phyloP scores from a whole-genome alignment of 129 eudicot species.

The Ambrosia trifida region DNA sequence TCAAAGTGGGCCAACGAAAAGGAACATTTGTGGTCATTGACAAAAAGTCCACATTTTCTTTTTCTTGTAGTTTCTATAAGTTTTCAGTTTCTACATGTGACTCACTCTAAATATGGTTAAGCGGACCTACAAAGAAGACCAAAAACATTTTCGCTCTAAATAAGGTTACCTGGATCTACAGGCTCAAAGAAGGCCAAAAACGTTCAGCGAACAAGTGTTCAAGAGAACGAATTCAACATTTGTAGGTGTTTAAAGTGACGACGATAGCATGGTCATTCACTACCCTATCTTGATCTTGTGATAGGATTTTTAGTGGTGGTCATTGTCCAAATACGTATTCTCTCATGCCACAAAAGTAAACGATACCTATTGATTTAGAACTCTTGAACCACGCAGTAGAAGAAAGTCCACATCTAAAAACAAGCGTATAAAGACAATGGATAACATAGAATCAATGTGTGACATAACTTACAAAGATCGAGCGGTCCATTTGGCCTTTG shows the following conservation, averaged over 20 bases:
- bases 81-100: background rate
- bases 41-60: background rate
- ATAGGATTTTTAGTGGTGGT: background rate
- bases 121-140: too few relatives aligned
- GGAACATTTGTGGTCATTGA: conserved; percentile 11
- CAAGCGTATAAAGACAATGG: background rate
- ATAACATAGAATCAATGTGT: conserved; percentile 17
- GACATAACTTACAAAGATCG: conserved; percentile 19
- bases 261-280: conserved; percentile 27
- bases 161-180: background rate
- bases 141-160: background rate
- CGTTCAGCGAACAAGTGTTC: conserved; percentile 1
- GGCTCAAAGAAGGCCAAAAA: background rate
- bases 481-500: conserved; percentile 38
- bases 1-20: conserved; percentile 20
- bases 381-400: background rate
- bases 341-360: conserved; percentile 19
- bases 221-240: conserved; percentile 4
- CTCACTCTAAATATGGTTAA: background rate
- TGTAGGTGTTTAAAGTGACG: background rate
- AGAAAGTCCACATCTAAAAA: conserved; percentile 4
- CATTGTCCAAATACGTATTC: conserved; percentile 12
- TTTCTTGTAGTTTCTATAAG: background rate
- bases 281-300: background rate
- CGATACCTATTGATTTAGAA: background rate